Evolutionary conservation across 331 rosid species (phyloP).

Genomic region (Dryas integrifolia): DNA sequence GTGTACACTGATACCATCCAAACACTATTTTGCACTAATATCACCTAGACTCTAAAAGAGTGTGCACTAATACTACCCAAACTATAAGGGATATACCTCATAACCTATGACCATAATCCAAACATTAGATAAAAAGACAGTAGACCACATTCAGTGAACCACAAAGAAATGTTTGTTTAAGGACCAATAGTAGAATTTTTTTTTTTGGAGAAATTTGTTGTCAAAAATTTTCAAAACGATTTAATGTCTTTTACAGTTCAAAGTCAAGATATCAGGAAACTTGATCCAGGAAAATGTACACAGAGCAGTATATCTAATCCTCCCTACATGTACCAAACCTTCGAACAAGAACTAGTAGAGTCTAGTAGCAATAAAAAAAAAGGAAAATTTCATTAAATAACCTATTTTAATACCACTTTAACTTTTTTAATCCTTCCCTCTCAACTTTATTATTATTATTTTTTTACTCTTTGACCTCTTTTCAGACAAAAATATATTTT

Average conservation of each 20-base stretch:
- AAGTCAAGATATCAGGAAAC: neutral
- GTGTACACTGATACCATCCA: too few species aligned
- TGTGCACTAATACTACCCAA: too few species aligned
- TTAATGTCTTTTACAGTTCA: neutral
- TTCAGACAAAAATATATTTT: too few species aligned
- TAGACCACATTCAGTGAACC: neutral
- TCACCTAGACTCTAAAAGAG: too few species aligned
- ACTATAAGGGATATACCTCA: too few species aligned
- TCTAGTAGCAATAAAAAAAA: too few species aligned
- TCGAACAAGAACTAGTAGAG: neutral
- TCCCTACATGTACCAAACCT: neutral
- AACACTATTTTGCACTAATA: too few species aligned
- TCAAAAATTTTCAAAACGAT: neutral
- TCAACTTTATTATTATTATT: too few species aligned
- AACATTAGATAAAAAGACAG: slow-evolving; percentile 19
- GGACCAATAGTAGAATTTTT: neutral
- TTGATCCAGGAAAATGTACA: neutral
- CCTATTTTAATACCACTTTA: too few species aligned
- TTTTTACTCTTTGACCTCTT: too few species aligned
- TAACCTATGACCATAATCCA: slow-evolving; percentile 36
- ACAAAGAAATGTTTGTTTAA: neutral
- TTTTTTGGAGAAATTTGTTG: neutral
- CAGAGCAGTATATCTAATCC: neutral
- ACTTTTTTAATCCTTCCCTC: too few species aligned
- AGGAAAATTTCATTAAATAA: too few species aligned